Base-by-base conservation (phyloP, 345 rosid genomes). In the Populus alba region DNA sequence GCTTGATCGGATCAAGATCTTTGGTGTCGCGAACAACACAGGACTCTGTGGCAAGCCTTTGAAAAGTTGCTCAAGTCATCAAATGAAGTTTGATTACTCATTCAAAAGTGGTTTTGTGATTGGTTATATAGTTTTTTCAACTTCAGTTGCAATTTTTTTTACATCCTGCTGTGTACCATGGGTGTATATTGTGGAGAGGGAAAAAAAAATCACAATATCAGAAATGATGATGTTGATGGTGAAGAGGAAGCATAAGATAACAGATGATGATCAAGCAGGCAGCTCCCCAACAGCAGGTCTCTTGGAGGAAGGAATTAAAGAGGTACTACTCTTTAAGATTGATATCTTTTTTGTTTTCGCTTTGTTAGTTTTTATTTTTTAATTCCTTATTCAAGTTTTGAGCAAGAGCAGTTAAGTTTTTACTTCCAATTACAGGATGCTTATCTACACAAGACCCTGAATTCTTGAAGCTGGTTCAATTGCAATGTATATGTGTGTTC, bases 1-100 rank as follows among this genome's bases (percentile, higher is more conserved):
- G 2, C 78, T 78, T 11, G 1, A 1, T 7, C 74, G 86, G 55
- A 11, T 82, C 6, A 85, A 78, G 71, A 1, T 2, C 12, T 82
- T 85, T 22, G 75, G 22, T 62, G 88, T 82, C 0, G 72, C 72
- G 11, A 72, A 75, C 39, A 85, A 85, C 62, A n/a, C 0, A 0
- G 82, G 78, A 63, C 80, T 82, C 2, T 82, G 86, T 51, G 84
- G 84, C 0, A n/a, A 6, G 8, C 81, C 59, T 72, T 35, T 82
- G 78, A 11, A 8, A 6, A 20, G 66, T 0, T 80, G 87, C 67
- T 57, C n/a, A 4, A 17, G 18, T 51, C 18, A 59, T 33, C 33
- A 6, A 15, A 43, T 0, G 51, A 72, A 61, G 43, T 51, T 63
- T 39, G 41, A 45, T 11, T 8, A 27, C 43, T 41, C 77, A 9